Conservation (phyloP, 2,329 filamentous ascomycete species). For the Xylariaceae sp. region DNA sequence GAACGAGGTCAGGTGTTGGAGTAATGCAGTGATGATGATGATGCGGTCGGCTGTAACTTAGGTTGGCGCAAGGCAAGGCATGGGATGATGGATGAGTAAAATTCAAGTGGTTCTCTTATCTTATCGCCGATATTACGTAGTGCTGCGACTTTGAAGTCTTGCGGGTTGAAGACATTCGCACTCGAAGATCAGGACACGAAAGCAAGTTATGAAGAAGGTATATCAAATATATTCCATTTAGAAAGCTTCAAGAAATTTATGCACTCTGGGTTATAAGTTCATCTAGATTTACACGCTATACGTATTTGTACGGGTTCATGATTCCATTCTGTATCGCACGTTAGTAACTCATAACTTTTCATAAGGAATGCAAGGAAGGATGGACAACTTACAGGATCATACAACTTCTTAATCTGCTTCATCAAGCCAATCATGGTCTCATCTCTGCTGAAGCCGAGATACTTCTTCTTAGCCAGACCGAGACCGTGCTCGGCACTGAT, state of each 20-base stretch:
- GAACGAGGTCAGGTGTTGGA: neutral
- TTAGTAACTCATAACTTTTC: constrained; percentile 12
- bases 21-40: neutral
- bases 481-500: constrained; percentile 96
- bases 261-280: neutral
- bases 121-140: constrained; percentile 19
- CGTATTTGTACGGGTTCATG: constrained; percentile 99
- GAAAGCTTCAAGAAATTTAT: neutral
- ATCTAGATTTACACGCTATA: constrained; percentile 40
- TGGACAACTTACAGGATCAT: constrained; percentile 72
- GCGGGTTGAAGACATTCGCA: too few relatives aligned
- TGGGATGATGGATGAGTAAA: constrained; percentile 6
- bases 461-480: constrained; percentile 92
- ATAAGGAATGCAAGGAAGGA: too few relatives aligned
- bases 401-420: constrained; percentile 90
- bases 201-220: too few relatives aligned
- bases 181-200: too few relatives aligned
- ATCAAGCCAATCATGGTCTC: constrained; percentile 84
- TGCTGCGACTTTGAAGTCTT: too few relatives aligned
- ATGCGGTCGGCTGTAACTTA: neutral
- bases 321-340: constrained; percentile 76
- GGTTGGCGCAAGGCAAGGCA: neutral
- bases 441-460: constrained; percentile 85
- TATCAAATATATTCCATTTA: too few relatives aligned
- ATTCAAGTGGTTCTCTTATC: constrained; percentile 19